Conservation (phyloP, 2,329 filamentous ascomycete species). For the Fusarium sp. region DNA sequence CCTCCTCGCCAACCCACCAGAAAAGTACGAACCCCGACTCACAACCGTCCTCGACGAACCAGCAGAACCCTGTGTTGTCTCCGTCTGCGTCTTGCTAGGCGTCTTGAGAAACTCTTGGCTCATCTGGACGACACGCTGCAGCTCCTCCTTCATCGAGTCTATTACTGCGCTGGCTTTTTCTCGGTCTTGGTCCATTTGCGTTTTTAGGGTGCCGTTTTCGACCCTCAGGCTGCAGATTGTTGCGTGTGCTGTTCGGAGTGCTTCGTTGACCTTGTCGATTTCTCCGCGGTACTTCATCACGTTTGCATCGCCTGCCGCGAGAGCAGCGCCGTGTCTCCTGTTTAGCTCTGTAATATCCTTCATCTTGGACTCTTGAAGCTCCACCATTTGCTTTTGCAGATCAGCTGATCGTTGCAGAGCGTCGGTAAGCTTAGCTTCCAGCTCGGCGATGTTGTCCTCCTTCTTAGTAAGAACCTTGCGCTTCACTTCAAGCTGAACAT, state of each 20-base stretch:
- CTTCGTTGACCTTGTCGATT: conserved; percentile 57
- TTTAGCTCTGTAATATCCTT: conserved; percentile 50
- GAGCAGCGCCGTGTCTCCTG: conserved; percentile 55
- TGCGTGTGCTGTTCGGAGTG: conserved; percentile 59
- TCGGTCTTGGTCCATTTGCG: conserved; percentile 51
- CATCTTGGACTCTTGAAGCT: conserved; percentile 49
- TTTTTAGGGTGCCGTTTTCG: conserved; percentile 56
- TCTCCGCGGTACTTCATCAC: conserved; percentile 61
- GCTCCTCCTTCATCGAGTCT: conserved; percentile 62
- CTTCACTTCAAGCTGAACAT: conserved; percentile 49
- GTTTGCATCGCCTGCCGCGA: conserved; percentile 62
- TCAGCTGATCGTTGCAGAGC: conserved; percentile 52
- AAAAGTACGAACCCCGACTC: conserved; percentile 35
- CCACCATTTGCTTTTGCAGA: conserved; percentile 53
- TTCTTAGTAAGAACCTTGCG: conserved; percentile 50
- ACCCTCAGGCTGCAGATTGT: conserved; percentile 57
- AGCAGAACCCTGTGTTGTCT: neutral
- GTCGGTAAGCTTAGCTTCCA: conserved; percentile 57
- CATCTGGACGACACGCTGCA: conserved; percentile 60
- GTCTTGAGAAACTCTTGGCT: conserved; percentile 56
- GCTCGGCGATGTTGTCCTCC: conserved; percentile 50
- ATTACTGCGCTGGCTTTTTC: conserved; percentile 56
- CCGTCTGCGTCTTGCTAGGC: conserved; percentile 35
- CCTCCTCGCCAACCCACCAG: conserved; percentile 45
- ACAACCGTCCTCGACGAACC: conserved; percentile 17